Base-by-base conservation (phyloP, 176 grass and related monocot species). In the Triticum turgidum region DNA sequence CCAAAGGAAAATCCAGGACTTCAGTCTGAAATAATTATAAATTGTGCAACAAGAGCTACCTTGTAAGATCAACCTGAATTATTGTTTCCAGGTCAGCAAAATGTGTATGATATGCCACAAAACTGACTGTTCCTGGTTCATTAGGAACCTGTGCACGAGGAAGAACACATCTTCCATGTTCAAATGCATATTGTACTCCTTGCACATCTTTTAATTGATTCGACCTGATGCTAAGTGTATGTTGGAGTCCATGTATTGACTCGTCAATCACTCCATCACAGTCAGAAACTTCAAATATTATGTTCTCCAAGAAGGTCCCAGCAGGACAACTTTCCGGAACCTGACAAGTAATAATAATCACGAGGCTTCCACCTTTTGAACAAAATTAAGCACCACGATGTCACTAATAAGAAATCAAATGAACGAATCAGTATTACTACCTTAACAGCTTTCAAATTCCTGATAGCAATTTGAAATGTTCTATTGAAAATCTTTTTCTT, bases 161-260 rank as follows among this genome's bases (percentile, higher is more conserved):
- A 73, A 87, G 38, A 45, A 87, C 58, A 87, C 85, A 87, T 71
- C 69, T 87, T 87, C 85, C 85, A 15, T 35, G 78, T 64, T 81
- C 44, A 74, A 87, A 73, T n/a, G 85, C 21, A 80, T 87, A 87
- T 62, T 81, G 85, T 65, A 78, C 58, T 74, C 78, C 68, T 74
- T 81, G 41, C 77, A 81, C 4, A 47, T 81, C 30, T 81, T 79
- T 44, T 80, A 80, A 34, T 15, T 64, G 56, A 74, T 74, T 20
- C 6, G 21, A 74, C 38, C 68, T 87, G 39, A 87, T 87, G 59
- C 62, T 81, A 0, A 87, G 21, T 87, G 85, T 87, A 74, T 87
- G 85, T 35, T 29, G 13, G 49, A 41, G 58, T 65, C 85, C 85
- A 65, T 87, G 68, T 29, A 87, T 81, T 59, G 85, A 81, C 5